A percentile compares a stretch with the other conserved stretches of the same genome.
These are phyloP conservation scores for Tuber brumale DNA, from an alignment of 495 filamentous ascomycete genomes.

Conservation along the genomic window DNA sequence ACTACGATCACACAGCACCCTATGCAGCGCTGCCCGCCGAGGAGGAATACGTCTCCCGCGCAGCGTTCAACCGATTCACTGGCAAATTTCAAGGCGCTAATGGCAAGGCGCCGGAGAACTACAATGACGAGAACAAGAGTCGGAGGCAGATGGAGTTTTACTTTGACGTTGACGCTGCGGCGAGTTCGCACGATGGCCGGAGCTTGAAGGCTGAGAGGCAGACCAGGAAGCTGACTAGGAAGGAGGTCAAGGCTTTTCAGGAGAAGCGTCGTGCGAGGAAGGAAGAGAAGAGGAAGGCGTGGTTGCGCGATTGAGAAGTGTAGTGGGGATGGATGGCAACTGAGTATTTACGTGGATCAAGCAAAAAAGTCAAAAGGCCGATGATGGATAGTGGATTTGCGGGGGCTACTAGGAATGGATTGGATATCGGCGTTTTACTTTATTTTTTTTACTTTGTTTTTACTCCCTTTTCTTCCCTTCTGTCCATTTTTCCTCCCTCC, in stretches of 20 bases:
- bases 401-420: constrained; percentile 5
- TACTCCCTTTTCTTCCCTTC: constrained; percentile 5
- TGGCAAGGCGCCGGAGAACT: constrained; percentile 59
- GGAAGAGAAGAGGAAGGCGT: constrained; percentile 88
- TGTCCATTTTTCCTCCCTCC: constrained; percentile 3
- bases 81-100: constrained; percentile 67
- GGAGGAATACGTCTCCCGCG: constrained; percentile 59
- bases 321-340: background rate
- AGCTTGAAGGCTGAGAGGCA: constrained; percentile 86
- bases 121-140: constrained; percentile 85
- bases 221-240: constrained; percentile 78
- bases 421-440: background rate
- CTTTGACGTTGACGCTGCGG: constrained; percentile 96
- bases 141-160: constrained; percentile 85
- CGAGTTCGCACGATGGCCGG: constrained; percentile 84
- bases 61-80: constrained; percentile 85
- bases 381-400: background rate
- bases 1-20: constrained; percentile 87
- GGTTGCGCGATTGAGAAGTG: constrained; percentile 66
- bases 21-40: constrained; percentile 60
- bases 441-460: constrained; percentile 7
- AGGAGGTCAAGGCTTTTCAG: constrained; percentile 69
- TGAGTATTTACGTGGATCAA: background rate
- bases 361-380: background rate
- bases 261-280: constrained; percentile 70